Evolutionary conservation across 306 rosid genomes (phyloP).

Genomic region (Ceratonia siliqua): DNA sequence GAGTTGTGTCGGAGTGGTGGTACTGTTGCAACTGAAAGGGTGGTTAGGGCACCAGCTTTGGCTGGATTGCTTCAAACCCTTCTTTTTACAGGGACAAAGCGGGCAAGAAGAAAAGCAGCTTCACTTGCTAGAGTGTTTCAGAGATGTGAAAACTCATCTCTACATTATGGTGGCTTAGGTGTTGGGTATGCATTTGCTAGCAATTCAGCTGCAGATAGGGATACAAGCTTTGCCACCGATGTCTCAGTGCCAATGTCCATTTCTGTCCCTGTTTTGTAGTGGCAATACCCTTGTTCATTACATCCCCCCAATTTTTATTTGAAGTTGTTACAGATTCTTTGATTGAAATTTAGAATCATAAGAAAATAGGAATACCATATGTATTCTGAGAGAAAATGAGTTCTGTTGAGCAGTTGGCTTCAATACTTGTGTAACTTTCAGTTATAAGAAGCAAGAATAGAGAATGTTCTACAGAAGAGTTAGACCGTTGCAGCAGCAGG

Average conservation of each 20-base stretch:
- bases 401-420: conserved; percentile 42
- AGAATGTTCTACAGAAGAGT: conserved; percentile 25
- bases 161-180: conserved; percentile 74
- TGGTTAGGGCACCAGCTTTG: conserved; percentile 71
- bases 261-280: conserved; percentile 79
- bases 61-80: conserved; percentile 73
- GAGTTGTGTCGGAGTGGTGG: conserved; percentile 86
- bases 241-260: conserved; percentile 70
- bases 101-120: conserved; percentile 92
- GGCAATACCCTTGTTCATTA: conserved; percentile 34
- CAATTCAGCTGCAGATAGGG: conserved; percentile 63
- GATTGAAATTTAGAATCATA: conserved; percentile 54
- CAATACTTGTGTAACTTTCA: conserved; percentile 33
- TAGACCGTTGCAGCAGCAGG: conserved; percentile 34
- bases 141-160: conserved; percentile 56
- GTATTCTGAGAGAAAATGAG: conserved; percentile 36
- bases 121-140: conserved; percentile 82
- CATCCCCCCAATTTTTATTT: conserved; percentile 56
- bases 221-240: conserved; percentile 61
- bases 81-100: conserved; percentile 77
- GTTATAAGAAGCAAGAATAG: conserved; percentile 34
- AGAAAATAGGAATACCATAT: conserved; percentile 47
- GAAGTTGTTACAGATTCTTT: conserved; percentile 66
- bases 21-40: conserved; percentile 66
- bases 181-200: conserved; percentile 69